Percentiles rank a stretch among this genome's conserved stretches.
Conservation (phyloP, 23 red algal genomes). For the Agarophyton chilense region DNA sequence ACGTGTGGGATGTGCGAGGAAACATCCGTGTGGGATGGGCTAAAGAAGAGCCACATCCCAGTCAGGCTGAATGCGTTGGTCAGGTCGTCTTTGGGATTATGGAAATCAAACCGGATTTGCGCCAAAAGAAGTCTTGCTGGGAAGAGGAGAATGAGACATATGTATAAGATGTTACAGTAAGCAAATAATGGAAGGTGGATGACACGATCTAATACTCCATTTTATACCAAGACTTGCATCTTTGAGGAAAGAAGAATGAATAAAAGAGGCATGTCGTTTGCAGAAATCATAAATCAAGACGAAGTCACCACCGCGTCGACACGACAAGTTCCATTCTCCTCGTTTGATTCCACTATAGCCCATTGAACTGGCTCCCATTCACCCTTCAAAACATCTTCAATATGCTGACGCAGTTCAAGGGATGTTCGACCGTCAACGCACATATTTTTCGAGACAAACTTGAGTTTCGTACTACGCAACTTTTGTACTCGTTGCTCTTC, state of each 20-base stretch:
- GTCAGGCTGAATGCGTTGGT: slow-evolving; percentile 42
- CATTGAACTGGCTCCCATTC: slow-evolving; percentile 66
- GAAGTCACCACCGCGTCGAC: slow-evolving; percentile 50
- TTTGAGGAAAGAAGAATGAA: too few relatives aligned
- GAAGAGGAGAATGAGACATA: slow-evolving; percentile 72
- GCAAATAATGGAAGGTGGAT: neutral
- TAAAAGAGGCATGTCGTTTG: neutral
- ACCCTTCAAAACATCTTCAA: slow-evolving; percentile 25
- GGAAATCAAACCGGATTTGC: slow-evolving; percentile 37
- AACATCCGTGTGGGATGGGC: slow-evolving; percentile 53
- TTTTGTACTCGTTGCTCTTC: neutral
- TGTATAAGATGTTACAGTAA: neutral
- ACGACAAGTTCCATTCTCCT: slow-evolving; percentile 53
- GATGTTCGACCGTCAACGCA: slow-evolving; percentile 28
- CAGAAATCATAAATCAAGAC: neutral
- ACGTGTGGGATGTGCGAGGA: slow-evolving; percentile 58
- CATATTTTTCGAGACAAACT: slow-evolving; percentile 47
- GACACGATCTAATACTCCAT: neutral
- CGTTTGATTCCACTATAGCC: slow-evolving; percentile 54
- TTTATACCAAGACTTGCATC: neutral
- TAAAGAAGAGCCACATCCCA: slow-evolving; percentile 11
- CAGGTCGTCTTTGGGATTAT: slow-evolving; percentile 47
- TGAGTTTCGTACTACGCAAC: slow-evolving; percentile 34
- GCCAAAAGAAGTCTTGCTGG: slow-evolving; percentile 62
- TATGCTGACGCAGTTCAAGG: slow-evolving; percentile 37